Percentiles rank a stretch among this genome's conserved stretches.
phyloP scores from a whole-genome alignment of 1,284 basidiomycete genomes.

The Trichosporon faecale region DNA sequence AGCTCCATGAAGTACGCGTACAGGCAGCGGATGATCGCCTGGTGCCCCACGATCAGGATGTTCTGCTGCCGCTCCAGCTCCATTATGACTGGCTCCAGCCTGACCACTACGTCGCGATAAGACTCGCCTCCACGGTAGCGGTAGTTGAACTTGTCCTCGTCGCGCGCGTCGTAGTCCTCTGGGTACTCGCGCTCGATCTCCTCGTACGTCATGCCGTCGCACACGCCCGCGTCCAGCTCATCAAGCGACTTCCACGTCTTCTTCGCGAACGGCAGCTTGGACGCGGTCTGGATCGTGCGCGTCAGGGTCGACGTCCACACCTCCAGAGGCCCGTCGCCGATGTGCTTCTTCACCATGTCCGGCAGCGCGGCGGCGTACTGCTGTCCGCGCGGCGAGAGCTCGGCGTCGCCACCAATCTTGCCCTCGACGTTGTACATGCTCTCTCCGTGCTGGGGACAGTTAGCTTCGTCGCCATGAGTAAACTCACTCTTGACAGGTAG shows the following conservation, averaged over 20 bases:
- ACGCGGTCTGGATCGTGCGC: slow-evolving; percentile 88
- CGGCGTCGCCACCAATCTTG: slow-evolving; percentile 93
- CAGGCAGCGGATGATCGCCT: slow-evolving; percentile 87
- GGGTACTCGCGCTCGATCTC: slow-evolving; percentile 97
- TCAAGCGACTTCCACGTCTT: slow-evolving; percentile 98
- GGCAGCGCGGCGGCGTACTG: slow-evolving; percentile 84
- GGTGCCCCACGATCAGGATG: slow-evolving; percentile 91
- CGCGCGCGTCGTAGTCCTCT: slow-evolving; percentile 97
- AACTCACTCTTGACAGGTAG: slow-evolving; percentile 83
- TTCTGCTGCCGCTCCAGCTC: slow-evolving; percentile 97
- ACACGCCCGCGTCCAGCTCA: slow-evolving; percentile 97
- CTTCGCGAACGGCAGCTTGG: slow-evolving; percentile 78
- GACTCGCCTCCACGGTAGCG: slow-evolving; percentile 92
- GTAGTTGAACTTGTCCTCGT: slow-evolving; percentile 99
- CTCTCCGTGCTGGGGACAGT: slow-evolving; percentile 78
- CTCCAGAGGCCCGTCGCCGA: slow-evolving; percentile 69
- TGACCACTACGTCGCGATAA: slow-evolving; percentile 91
- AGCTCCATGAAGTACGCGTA: slow-evolving; percentile 95
- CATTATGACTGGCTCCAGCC: slow-evolving; percentile 98
- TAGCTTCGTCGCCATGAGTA: not conserved
- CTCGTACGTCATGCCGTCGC: slow-evolving; percentile 99
- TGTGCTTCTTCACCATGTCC: slow-evolving; percentile 80
- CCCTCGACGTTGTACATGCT: slow-evolving; percentile 96
- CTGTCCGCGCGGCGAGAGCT: slow-evolving; percentile 77
- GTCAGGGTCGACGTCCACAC: slow-evolving; percentile 97